Evolutionary conservation across 2,329 filamentous ascomycete genomes (phyloP), one percentile per base, ranked within the genome.

Genomic region (Arachnomyces sp.): DNA sequence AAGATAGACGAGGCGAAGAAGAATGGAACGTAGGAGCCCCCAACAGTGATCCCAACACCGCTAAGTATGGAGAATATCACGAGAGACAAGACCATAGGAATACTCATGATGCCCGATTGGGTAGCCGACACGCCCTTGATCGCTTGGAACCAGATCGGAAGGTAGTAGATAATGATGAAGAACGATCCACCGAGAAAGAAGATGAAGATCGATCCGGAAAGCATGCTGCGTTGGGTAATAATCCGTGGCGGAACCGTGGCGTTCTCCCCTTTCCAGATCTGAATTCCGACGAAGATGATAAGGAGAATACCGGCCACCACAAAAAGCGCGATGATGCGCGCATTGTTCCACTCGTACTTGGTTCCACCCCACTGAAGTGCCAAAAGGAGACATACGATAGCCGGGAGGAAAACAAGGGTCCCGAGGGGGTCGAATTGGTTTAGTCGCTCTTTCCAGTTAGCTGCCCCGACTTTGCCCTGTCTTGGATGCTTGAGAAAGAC

Each of bases 301-400:
- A 65, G 62, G 7, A 74, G 57, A 5, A 74, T 63, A n/a, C 66
- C 65, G 43, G 72, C 72, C 2, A 76, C 58, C 1, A 71, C 61
- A 17, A 76, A 66, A 8, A 74, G 57, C 0, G 63, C 64, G 36
- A 74, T 68, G 39, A 74, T 63, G 9, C 60, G 64, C 15, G 55
- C 57, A 45, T 60, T 63, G 17, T 49, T 54, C 71, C 71, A 74
- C 1, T 60, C 31, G 30, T 69, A 65, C 25, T 55, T 65, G 11
- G 61, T 63, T 3, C 67, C 64, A 13, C 68, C 67, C 58, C 61
- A 68, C 39, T 73, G 64, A 13, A 75, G 54, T 0, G 70, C 71
- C 2, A 75, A 56, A 42, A 74, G 59, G 5, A 72, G 49, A 51
- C 68, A 66, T 36, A 72, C 56, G 12, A 70, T 57, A 14, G 61